A percentile compares a stretch with the other conserved stretches of the same genome.
phyloP scores from a whole-genome alignment of 345 rosid species.

The Hypericum perforatum region DNA sequence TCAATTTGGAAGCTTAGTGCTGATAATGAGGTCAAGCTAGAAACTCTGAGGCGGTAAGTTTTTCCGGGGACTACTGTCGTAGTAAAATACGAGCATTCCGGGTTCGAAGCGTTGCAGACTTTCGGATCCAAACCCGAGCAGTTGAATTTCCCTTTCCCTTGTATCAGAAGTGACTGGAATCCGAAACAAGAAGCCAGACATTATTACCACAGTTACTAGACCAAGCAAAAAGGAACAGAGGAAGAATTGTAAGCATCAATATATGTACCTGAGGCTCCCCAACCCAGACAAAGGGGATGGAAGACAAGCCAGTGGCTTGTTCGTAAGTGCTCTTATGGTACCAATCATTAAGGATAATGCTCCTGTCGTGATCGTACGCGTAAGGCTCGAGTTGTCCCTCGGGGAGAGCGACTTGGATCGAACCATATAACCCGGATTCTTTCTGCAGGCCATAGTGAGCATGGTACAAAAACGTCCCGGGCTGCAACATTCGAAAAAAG shows the following conservation, averaged over 20 bases:
- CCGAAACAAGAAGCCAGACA: too few relatives aligned
- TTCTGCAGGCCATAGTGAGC: constrained; percentile 2
- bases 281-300: neutral
- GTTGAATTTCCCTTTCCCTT: constrained; percentile 10
- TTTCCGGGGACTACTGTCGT: neutral
- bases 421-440: neutral
- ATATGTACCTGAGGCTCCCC: neutral
- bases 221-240: neutral
- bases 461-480: constrained; percentile 2
- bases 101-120: neutral
- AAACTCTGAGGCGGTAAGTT: constrained; percentile 5
- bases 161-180: constrained; percentile 8
- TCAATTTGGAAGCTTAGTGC: constrained; percentile 11
- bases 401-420: neutral
- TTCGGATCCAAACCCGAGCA: neutral
- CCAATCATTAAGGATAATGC: neutral
- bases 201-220: neutral
- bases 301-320: neutral
- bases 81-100: neutral
- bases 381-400: neutral
- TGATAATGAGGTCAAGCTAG: constrained; percentile 5
- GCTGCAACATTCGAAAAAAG: neutral
- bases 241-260: neutral
- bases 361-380: neutral
- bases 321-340: neutral